A percentile compares a stretch with the other conserved stretches of the same genome.
These are phyloP conservation scores for Geotrichum cucujoidarum DNA, from an alignment of 1,139 yeast genomes.

Conservation along the genomic window DNA sequence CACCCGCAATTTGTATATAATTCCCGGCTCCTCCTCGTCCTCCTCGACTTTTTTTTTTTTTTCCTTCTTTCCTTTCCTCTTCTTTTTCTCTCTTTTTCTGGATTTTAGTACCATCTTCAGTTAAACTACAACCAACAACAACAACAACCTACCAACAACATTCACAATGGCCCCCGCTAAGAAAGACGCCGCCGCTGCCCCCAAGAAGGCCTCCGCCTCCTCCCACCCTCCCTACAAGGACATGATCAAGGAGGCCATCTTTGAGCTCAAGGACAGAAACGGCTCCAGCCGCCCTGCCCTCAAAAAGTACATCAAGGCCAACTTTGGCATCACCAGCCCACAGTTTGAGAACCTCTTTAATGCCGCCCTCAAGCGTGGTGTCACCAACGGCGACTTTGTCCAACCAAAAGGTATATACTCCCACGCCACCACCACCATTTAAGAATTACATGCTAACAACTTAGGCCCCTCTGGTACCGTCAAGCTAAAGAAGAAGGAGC, in stretches of 20 bases:
- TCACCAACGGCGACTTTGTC: constrained; percentile 64
- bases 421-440: constrained; percentile 64
- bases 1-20: constrained; percentile 9
- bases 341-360: constrained; percentile 77
- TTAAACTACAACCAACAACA: neutral
- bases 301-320: constrained; percentile 64
- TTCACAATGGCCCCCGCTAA: constrained; percentile 21
- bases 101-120: neutral
- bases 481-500: constrained; percentile 49
- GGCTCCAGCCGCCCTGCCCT: constrained; percentile 79
- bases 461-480: constrained; percentile 61
- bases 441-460: constrained; percentile 74
- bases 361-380: constrained; percentile 75
- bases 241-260: constrained; percentile 70
- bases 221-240: constrained; percentile 46
- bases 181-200: constrained; percentile 31
- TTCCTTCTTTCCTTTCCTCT: constrained; percentile 10
- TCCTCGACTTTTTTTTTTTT: constrained; percentile 10
- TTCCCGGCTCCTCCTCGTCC: constrained; percentile 13
- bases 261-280: constrained; percentile 66
- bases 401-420: constrained; percentile 75
- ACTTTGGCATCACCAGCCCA: constrained; percentile 53
- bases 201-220: constrained; percentile 29
- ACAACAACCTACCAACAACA: neutral
- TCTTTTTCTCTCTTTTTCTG: constrained; percentile 10